Conservation (phyloP, 192 early-diverging fungal species). For the Backusella liffmaniae region DNA sequence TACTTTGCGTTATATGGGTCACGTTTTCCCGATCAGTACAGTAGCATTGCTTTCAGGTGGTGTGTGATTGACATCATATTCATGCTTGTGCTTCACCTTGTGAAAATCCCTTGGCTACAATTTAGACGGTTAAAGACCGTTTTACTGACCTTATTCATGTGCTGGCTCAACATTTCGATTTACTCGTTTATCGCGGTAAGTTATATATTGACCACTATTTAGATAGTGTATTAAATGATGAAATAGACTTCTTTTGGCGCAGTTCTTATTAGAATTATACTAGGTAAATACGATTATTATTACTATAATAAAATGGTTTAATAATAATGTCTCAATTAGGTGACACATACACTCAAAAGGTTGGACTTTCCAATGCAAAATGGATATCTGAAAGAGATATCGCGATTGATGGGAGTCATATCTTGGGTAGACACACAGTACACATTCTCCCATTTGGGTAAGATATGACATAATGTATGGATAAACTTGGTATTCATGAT, state of each 20-base stretch:
- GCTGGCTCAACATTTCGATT: constrained; percentile 12
- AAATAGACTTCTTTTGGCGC: background rate
- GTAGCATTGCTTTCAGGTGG: constrained; percentile 41
- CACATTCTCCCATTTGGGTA: constrained; percentile 44
- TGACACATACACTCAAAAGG: constrained; percentile 21
- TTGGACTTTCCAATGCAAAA: constrained; percentile 29
- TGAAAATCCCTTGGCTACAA: constrained; percentile 51
- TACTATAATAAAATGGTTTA: background rate
- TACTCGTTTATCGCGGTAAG: constrained; percentile 24
- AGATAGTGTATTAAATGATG: background rate
- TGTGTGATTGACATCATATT: constrained; percentile 36
- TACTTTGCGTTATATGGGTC: constrained; percentile 21
- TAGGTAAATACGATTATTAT: background rate
- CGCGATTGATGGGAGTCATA: constrained; percentile 34
- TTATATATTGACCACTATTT: background rate
- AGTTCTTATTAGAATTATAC: background rate
- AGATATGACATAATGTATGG: background rate
- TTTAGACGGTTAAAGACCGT: constrained; percentile 31
- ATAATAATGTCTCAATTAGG: background rate
- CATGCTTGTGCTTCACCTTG: constrained; percentile 36
- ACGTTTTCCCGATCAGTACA: constrained; percentile 38
- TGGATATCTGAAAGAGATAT: constrained; percentile 32
- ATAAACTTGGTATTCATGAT: no score
- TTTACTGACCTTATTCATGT: background rate
- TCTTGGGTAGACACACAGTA: constrained; percentile 45